Percentiles rank a stretch among this genome's conserved stretches.
Conservation (phyloP, 2,329 filamentous ascomycete species). For the Diplocarpon mali region DNA sequence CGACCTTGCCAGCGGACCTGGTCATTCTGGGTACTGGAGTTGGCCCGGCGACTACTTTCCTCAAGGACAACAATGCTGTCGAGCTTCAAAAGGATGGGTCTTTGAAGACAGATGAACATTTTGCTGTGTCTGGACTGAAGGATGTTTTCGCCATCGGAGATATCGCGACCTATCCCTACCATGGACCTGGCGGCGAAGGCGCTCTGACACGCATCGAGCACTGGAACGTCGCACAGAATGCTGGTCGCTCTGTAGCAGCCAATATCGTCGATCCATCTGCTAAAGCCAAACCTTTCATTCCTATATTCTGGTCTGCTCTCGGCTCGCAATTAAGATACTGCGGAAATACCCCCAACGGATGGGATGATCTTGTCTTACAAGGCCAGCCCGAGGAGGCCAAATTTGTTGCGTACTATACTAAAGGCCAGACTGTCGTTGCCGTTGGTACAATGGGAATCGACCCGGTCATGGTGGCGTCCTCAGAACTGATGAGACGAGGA, state of each 20-base stretch:
- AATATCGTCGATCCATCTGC: conserved; percentile 59
- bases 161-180: conserved; percentile 90
- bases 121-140: conserved; percentile 62
- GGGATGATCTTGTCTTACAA: conserved; percentile 73
- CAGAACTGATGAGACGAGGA: conserved; percentile 71
- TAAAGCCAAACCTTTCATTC: conserved; percentile 65
- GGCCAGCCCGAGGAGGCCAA: conserved; percentile 68
- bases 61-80: conserved; percentile 60
- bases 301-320: conserved; percentile 93
- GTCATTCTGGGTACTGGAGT: conserved; percentile 91
- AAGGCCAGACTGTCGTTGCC: conserved; percentile 77
- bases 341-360: conserved; percentile 73
- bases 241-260: conserved; percentile 67
- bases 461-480: conserved; percentile 71
- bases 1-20: conserved; percentile 71
- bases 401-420: conserved; percentile 83
- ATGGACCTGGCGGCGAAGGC: conserved; percentile 74
- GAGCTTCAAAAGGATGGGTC: conserved; percentile 77
- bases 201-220: conserved; percentile 79
- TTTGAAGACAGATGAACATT: conserved; percentile 67
- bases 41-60: conserved; percentile 70
- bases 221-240: conserved; percentile 96
- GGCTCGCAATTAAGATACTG: conserved; percentile 87
- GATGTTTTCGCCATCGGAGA: conserved; percentile 91
- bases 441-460: conserved; percentile 87